Conservation (phyloP, 2,329 filamentous ascomycete species). For the Zymoseptoria crescenta region DNA sequence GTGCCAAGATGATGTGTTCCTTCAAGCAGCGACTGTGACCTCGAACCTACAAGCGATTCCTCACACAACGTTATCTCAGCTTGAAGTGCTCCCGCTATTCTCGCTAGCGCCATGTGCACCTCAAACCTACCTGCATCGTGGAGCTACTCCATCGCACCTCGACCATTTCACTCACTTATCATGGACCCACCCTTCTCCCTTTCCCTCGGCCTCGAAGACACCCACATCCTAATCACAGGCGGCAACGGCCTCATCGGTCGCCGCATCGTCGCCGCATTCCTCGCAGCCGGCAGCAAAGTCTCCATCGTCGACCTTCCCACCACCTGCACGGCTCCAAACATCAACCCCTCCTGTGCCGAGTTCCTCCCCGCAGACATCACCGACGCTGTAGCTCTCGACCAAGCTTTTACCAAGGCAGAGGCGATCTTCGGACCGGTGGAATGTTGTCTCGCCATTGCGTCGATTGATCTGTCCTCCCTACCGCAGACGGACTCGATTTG, state of each 20-base stretch:
- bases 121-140: neutral
- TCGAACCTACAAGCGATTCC: neutral
- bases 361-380: conserved; percentile 25
- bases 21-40: neutral
- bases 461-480: conserved; percentile 38
- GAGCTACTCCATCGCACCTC: neutral
- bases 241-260: conserved; percentile 36
- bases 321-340: conserved; percentile 1
- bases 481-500: conserved; percentile 32
- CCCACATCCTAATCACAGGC: conserved; percentile 37
- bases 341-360: neutral
- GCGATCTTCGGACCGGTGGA: conserved; percentile 31
- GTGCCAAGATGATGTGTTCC: neutral
- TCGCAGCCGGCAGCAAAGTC: conserved; percentile 37
- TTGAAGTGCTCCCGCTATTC: neutral
- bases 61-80: neutral
- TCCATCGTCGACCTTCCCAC: conserved; percentile 22
- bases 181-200: conserved; percentile 21
- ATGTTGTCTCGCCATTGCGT: conserved; percentile 38
- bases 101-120: neutral
- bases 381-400: conserved; percentile 27
- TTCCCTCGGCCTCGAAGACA: conserved; percentile 30
- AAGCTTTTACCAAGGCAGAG: conserved; percentile 30
- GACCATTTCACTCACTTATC: neutral
- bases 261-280: conserved; percentile 34